A percentile compares a stretch with the other conserved stretches of the same genome.
Evolutionary conservation across 179 eudicot species (phyloP).

Genomic region (Heliamphora ciliata): DNA sequence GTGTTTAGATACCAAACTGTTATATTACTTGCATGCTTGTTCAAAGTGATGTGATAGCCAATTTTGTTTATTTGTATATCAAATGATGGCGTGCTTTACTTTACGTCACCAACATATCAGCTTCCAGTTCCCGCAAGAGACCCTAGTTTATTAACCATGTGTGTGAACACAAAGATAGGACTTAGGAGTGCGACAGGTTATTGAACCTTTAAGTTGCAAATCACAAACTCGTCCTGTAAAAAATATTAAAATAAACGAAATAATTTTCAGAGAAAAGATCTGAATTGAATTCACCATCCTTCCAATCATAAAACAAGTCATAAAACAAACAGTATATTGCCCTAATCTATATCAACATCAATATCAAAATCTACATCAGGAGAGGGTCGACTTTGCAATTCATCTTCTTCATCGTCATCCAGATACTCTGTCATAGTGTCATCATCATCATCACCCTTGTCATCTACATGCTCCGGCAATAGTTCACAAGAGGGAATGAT

Average conservation of each 20-base stretch:
- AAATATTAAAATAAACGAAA: background rate
- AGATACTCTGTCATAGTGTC: background rate
- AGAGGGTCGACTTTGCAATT: background rate
- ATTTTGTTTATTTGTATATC: background rate
- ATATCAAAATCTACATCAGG: background rate
- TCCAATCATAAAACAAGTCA: no score
- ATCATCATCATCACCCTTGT: background rate
- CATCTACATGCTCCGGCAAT: background rate
- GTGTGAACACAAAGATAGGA: background rate
- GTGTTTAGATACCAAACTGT: no score
- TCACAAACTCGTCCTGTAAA: background rate
- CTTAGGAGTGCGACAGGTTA: background rate
- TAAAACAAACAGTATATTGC: background rate
- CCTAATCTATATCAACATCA: background rate
- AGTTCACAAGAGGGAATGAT: conserved; percentile 10
- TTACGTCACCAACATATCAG: background rate
- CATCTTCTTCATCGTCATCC: background rate
- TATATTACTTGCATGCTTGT: no score
- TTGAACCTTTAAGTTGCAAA: background rate
- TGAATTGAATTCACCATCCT: background rate
- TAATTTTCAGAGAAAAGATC: background rate
- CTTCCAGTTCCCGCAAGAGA: background rate
- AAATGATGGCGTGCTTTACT: background rate
- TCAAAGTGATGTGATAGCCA: no score
- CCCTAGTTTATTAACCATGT: background rate